Percentiles rank a stretch among this genome's conserved stretches.
Conservation (phyloP, 1,284 basidiomycete species). For the Albatrellus sp. region DNA sequence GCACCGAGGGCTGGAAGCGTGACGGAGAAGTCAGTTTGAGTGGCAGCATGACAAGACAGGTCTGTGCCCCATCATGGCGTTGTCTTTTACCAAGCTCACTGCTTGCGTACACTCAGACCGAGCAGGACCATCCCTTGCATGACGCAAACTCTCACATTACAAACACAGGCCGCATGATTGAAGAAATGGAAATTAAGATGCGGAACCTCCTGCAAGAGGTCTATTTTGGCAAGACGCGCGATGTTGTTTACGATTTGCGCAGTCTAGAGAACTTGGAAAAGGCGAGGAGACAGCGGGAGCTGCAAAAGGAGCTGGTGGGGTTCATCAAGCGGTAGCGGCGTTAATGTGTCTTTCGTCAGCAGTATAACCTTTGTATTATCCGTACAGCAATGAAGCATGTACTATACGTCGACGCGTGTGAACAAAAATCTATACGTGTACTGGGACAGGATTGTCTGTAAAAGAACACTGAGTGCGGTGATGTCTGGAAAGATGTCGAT, state of each 20-base stretch:
- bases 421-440: neutral
- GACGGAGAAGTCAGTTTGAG: slow-evolving; percentile 77
- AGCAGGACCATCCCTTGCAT: slow-evolving; percentile 76
- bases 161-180: slow-evolving; percentile 90
- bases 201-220: slow-evolving; percentile 93
- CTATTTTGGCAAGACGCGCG: slow-evolving; percentile 96
- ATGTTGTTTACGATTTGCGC: slow-evolving; percentile 86
- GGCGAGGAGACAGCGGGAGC: slow-evolving; percentile 67
- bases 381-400: neutral
- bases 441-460: no score
- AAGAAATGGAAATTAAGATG: slow-evolving; percentile 99
- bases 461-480: no score
- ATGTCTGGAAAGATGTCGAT: no score
- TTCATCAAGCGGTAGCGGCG: slow-evolving; percentile 53
- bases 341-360: no score
- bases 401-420: neutral
- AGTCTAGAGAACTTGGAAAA: slow-evolving; percentile 81
- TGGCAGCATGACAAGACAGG: slow-evolving; percentile 96
- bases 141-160: slow-evolving; percentile 75
- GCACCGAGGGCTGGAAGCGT: slow-evolving; percentile 30
- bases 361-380: no score
- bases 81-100: no score
- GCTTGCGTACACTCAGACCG: slow-evolving; percentile 39
- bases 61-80: slow-evolving; percentile 21
- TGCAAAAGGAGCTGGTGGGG: slow-evolving; percentile 93